Percentiles rank a stretch among this genome's conserved stretches.
These are phyloP conservation scores for Curvularia hawaiiensis DNA, from an alignment of 2,329 filamentous ascomycete genomes.

Conservation along the genomic window DNA sequence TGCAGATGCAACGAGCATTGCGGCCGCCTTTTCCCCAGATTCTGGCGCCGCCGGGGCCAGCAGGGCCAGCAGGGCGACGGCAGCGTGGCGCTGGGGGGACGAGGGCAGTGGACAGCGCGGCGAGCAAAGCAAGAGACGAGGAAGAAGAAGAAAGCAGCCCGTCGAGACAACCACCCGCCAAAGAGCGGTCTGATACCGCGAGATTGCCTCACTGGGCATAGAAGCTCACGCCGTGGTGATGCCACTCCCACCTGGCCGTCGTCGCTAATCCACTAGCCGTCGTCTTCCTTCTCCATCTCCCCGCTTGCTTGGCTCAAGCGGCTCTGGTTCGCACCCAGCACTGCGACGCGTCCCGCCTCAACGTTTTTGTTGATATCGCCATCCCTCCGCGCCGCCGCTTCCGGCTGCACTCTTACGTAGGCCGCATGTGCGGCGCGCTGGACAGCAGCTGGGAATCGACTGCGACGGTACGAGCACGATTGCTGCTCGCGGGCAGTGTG, in stretches of 20 bases:
- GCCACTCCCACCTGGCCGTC: constrained; percentile 27
- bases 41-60: constrained; percentile 2
- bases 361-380: constrained; percentile 23
- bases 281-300: constrained; percentile 21
- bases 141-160: background rate
- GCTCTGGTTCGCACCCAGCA: constrained; percentile 11
- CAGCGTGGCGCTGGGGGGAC: too few species aligned
- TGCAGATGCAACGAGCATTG: background rate
- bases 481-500: constrained; percentile 5
- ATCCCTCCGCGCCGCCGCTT: constrained; percentile 10
- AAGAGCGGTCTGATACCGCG: constrained; percentile 29
- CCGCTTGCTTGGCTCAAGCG: constrained; percentile 10
- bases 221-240: constrained; percentile 35
- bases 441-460: background rate
- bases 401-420: constrained; percentile 21
- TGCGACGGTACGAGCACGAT: background rate
- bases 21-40: constrained; percentile 29
- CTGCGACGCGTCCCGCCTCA: background rate
- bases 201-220: constrained; percentile 23
- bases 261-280: constrained; percentile 20
- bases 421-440: background rate
- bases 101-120: background rate
- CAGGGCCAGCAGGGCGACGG: too few species aligned
- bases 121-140: background rate
- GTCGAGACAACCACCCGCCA: background rate